A percentile compares a stretch with the other conserved stretches of the same genome.
Conservation (phyloP, 2,329 filamentous ascomycete genomes). For the Colletotrichum neosansevieriae region DNA sequence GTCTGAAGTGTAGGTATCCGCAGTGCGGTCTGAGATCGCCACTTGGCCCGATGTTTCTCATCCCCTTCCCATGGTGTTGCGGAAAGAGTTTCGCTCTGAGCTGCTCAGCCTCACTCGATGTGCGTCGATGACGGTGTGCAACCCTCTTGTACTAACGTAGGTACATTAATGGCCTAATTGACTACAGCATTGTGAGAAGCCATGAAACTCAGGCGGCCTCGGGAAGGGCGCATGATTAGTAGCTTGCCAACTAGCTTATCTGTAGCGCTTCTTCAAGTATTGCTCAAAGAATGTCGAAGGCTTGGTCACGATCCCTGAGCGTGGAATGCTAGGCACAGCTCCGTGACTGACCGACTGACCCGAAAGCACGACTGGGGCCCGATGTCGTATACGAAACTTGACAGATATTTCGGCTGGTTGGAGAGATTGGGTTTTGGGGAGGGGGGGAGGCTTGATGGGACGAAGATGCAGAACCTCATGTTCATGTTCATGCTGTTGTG, state of each 20-base stretch:
- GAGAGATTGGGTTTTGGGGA: slow-evolving; percentile 3
- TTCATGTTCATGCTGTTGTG: slow-evolving; percentile 15
- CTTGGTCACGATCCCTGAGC: not conserved
- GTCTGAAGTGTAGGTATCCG: not conserved
- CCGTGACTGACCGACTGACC: not conserved
- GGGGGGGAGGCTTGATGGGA: slow-evolving; percentile 2
- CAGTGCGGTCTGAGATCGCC: slow-evolving; percentile 14
- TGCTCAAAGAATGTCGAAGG: not conserved
- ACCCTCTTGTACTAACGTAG: not conserved
- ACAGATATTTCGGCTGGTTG: slow-evolving; percentile 15
- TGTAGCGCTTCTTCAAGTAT: not conserved
- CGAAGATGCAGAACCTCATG: not conserved
- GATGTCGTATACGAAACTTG: slow-evolving; percentile 36
- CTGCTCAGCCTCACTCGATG: slow-evolving; percentile 36
- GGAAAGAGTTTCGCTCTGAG: slow-evolving; percentile 33
- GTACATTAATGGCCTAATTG: not conserved
- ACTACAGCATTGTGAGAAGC: not conserved
- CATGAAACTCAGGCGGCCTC: not conserved
- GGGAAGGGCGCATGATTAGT: not conserved
- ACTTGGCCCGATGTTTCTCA: slow-evolving; percentile 24
- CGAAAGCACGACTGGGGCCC: slow-evolving; percentile 20
- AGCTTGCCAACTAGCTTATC: no score
- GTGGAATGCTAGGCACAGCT: slow-evolving; percentile 1
- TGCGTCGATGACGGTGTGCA: slow-evolving; percentile 10
- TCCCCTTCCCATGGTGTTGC: not conserved